These are phyloP conservation scores for Dendrostoma leiphaemia DNA, from an alignment of 2,329 filamentous ascomycete genomes.

Conservation along the genomic window DNA sequence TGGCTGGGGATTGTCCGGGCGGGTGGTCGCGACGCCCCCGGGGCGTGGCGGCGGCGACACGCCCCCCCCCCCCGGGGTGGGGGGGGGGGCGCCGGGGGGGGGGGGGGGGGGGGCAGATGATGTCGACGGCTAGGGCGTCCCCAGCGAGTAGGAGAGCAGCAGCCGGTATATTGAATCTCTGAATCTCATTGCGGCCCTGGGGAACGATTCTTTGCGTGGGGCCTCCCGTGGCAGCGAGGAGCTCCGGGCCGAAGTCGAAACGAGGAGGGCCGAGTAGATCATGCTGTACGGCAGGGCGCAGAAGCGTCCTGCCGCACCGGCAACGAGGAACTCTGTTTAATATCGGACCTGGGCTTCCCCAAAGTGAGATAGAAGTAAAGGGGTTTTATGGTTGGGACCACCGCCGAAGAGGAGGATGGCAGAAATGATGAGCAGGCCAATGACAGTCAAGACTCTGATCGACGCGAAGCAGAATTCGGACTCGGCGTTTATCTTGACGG, in stretches of 20 bases:
- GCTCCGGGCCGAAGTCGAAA: slow-evolving; percentile 18
- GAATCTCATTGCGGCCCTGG: slow-evolving; percentile 22
- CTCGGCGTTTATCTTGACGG: no score
- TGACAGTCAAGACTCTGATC: slow-evolving; percentile 10
- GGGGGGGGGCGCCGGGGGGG: slow-evolving; percentile 28
- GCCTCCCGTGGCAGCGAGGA: slow-evolving; percentile 18
- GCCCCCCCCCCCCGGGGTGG: slow-evolving; percentile 30
- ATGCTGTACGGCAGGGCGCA: slow-evolving; percentile 44
- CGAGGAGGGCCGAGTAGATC: slow-evolving; percentile 26
- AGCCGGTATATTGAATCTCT: slow-evolving; percentile 33
- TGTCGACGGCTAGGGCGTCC: slow-evolving; percentile 27
- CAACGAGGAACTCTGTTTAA: slow-evolving; percentile 40
- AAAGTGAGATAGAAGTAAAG: slow-evolving; percentile 46
- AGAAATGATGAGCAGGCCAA: slow-evolving; percentile 7
- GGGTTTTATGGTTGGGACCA: slow-evolving; percentile 4
- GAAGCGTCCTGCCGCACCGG: slow-evolving; percentile 37
- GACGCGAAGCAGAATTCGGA: slow-evolving; percentile 16
- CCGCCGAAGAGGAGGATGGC: slow-evolving; percentile 11
- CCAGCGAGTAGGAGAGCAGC: slow-evolving; percentile 30
- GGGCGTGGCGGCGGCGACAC: slow-evolving; percentile 27
- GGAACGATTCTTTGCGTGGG: slow-evolving; percentile 21
- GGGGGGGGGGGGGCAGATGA: slow-evolving; percentile 31
- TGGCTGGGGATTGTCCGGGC: no score
- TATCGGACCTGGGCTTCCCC: slow-evolving; percentile 37
- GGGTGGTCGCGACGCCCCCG: no score